Base-by-base conservation (phyloP, 192 early-diverging fungal genomes). In the Phycomyces nitens region DNA sequence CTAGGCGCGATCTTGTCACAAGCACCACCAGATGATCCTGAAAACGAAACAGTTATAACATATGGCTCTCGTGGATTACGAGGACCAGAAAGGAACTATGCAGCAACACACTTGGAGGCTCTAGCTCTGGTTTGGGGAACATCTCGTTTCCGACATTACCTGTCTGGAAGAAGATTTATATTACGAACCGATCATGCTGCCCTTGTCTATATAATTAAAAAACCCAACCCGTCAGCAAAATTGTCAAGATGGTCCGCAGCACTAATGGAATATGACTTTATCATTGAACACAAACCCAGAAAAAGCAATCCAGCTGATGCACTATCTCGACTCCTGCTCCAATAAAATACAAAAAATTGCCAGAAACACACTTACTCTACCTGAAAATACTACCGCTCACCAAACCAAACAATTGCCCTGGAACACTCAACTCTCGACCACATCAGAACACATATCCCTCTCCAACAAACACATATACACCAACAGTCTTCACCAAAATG, bases 101-200 rank as follows among this genome's bases (percentile, higher is more conserved):
- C 63, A 0, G 58, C 61, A 0, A 69, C 51, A 0, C 60, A 77
- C 7, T 20, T 70, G 21, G 75, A 80, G 40, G 72, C 29, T 7
- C 7, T 34, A 7, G 29, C 29, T 5, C 29, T 34, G 3, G 7
- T 34, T 34, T 34, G 29, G 29, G 29, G 29, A 2, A 7, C 7
- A 5, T 2, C 7, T 2, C 2, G 29, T 2, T 34, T 5, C 29
- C 56, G 64, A 0, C 68, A 75, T 12, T 76, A 60, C 21, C 34
- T 81, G 1, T 15, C 20, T 0, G 64, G 66, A 11, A 15, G 56
- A 21, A 57, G 52, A 6, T 73, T 80, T 11, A 3, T 58, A 0
- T 8, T 80, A 1, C 51, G 58, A 1, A 74, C 69, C 1, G 78
- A 80, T 53, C 69, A 80, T 39, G 50, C 57, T 26, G 60, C 67